Base-by-base conservation (phyloP, 2,329 filamentous ascomycete genomes). In the Aspergillus sp. region DNA sequence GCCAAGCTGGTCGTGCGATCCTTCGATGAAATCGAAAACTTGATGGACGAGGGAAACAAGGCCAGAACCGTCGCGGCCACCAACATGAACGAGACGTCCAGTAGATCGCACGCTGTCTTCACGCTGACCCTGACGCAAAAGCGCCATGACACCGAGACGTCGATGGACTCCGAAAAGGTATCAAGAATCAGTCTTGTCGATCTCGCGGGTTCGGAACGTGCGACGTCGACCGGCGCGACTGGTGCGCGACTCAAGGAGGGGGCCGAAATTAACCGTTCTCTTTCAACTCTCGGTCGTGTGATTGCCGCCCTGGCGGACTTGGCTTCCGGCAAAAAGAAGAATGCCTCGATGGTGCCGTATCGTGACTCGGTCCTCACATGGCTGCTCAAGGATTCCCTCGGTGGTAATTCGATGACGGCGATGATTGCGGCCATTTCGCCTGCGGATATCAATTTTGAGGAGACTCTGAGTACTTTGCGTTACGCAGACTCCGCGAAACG, bases 41-140 rank as follows among this genome's bases (percentile, higher is more conserved):
- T 99, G 64, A 99, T 99, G 94, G 94, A 99, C 69, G 93, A 97
- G 75, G 94, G 94, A 66, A 99, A 99, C 79, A 99, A 99, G 76
- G 94, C 94, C 31, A 84, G 94, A 79, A 99, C 94, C 0, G 94
- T 99, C 36, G 94, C 94, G 3, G 94, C 94, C 6, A 99, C 94
- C 36, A 99, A 97, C 81, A 99, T 99, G 94, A 99, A 99, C 79
- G 94, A 97, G 74, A 99, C 95, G 0, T 97, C 91, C 55, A 96
- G 91, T 82, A 88, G 94, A 79, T 97, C 93, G 70, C 94, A 99
- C 73, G 94, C 94, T 38, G 95, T 99, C 47, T 99, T 99, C 71
- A 99, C 95, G 17, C 79, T 99, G 49, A 97, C 93, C 66, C 79
- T 99, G 44, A 96, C 91, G 0, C 94, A 99, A 71, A 97, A 97